Percentiles rank a stretch among this genome's conserved stretches.
Conservation (phyloP, 139 green algal species). For the Chlorella sp. region DNA sequence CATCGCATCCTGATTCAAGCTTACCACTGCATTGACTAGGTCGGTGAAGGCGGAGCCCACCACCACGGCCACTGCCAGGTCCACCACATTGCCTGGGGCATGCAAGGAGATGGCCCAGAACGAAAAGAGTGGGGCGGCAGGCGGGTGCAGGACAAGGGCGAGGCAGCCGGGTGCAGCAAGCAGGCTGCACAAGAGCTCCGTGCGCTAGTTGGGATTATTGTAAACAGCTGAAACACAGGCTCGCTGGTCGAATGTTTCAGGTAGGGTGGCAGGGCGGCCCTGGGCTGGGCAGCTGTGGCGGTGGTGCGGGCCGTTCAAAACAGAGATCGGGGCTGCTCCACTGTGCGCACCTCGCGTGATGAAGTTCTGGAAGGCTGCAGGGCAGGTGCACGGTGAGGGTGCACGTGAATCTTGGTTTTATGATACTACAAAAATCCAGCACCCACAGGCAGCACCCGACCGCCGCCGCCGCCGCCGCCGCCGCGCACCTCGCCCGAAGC, state of each 20-base stretch:
- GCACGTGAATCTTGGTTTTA: background rate
- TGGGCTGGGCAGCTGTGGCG: too few relatives aligned
- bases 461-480: too few relatives aligned
- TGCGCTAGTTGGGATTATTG: background rate
- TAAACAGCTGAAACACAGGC: too few relatives aligned
- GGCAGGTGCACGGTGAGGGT: background rate
- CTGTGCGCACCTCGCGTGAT: background rate
- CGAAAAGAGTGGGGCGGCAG: background rate
- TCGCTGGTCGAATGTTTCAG: too few relatives aligned
- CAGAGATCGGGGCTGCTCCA: too few relatives aligned
- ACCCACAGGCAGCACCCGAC: too few relatives aligned
- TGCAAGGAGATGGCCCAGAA: background rate
- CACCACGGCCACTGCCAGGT: background rate
- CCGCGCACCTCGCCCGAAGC: background rate
- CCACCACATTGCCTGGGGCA: background rate
- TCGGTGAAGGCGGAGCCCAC: background rate
- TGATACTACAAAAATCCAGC: background rate
- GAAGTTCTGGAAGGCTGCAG: background rate
- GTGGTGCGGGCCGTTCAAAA: too few relatives aligned
- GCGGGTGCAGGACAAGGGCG: background rate
- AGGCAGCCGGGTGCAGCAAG: background rate
- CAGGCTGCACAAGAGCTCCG: background rate
- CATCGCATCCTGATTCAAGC: background rate
- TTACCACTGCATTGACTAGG: background rate
- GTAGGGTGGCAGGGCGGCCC: too few relatives aligned